These are phyloP conservation scores for Trichoderma sp. DNA, from an alignment of 2,329 filamentous ascomycete species.

Conservation along the genomic window DNA sequence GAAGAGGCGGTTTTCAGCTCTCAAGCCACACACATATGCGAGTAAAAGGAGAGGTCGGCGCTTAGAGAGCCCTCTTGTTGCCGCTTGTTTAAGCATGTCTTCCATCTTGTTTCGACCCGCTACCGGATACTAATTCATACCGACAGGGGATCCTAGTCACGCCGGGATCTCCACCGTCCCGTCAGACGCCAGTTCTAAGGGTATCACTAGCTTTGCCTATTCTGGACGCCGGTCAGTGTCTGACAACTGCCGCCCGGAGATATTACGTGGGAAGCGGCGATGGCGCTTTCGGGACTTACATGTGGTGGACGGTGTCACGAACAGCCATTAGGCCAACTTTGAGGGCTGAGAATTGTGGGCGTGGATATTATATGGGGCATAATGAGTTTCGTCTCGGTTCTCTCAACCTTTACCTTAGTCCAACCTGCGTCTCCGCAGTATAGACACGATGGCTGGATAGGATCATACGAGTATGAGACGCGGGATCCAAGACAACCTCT, in stretches of 20 bases:
- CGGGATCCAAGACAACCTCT: not conserved
- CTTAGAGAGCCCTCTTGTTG: not conserved
- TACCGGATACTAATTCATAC: not conserved
- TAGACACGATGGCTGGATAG: not conserved
- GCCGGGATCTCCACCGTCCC: not conserved
- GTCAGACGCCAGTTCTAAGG: not conserved
- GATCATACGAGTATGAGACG: not conserved
- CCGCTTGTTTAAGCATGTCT: not conserved
- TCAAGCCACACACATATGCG: not conserved
- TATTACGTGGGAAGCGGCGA: conserved; percentile 10
- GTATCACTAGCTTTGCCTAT: conserved; percentile 2
- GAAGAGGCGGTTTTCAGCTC: not conserved
- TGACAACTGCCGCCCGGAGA: not conserved
- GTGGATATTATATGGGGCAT: not conserved
- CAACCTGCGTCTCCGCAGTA: no score
- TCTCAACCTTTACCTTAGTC: not conserved
- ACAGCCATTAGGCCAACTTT: not conserved
- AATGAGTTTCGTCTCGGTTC: not conserved
- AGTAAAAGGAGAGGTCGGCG: not conserved
- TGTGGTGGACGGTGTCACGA: not conserved
- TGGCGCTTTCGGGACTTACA: not conserved
- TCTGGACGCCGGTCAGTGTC: not conserved
- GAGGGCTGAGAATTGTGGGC: not conserved
- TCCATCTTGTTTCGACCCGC: not conserved
- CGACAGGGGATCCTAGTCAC: not conserved